Evolutionary conservation across 1,284 basidiomycete species (phyloP).

Genomic region (Melampsora americana): DNA sequence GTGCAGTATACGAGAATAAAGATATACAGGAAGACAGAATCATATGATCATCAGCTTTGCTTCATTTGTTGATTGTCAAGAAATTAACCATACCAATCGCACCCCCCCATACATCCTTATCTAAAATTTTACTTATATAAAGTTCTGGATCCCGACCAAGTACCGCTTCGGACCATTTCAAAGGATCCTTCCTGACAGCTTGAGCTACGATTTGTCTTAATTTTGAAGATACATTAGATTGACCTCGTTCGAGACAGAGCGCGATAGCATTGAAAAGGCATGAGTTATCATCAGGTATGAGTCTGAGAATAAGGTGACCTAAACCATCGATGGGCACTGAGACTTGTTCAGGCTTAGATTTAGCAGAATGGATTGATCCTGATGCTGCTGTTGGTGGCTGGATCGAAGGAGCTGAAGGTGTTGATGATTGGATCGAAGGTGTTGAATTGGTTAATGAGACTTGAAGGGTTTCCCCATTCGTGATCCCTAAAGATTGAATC

Average conservation of each 20-base stretch:
- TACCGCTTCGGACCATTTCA: constrained; percentile 41
- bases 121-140: constrained; percentile 76
- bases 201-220: constrained; percentile 64
- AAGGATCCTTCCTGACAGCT: constrained; percentile 49
- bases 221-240: constrained; percentile 53
- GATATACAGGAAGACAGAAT: too few relatives aligned
- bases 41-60: neutral
- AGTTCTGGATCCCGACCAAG: constrained; percentile 66
- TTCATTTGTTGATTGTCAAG: neutral
- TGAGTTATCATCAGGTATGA: constrained; percentile 88
- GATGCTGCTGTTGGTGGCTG: constrained; percentile 44
- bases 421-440: constrained; percentile 47
- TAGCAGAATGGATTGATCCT: constrained; percentile 50
- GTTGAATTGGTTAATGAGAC: constrained; percentile 59
- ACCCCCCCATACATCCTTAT: constrained; percentile 81
- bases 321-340: constrained; percentile 60
- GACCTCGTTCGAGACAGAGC: constrained; percentile 76
- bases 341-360: constrained; percentile 59
- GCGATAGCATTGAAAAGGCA: constrained; percentile 84
- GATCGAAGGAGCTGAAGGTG: constrained; percentile 38
- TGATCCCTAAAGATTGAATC: constrained; percentile 70
- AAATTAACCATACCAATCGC: constrained; percentile 62
- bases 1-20: too few relatives aligned
- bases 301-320: constrained; percentile 56
- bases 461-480: constrained; percentile 75